Percentiles rank a stretch among this genome's conserved stretches.
Conservation (phyloP, 2,329 filamentous ascomycete species). For the Arthrobotrys conoides region DNA sequence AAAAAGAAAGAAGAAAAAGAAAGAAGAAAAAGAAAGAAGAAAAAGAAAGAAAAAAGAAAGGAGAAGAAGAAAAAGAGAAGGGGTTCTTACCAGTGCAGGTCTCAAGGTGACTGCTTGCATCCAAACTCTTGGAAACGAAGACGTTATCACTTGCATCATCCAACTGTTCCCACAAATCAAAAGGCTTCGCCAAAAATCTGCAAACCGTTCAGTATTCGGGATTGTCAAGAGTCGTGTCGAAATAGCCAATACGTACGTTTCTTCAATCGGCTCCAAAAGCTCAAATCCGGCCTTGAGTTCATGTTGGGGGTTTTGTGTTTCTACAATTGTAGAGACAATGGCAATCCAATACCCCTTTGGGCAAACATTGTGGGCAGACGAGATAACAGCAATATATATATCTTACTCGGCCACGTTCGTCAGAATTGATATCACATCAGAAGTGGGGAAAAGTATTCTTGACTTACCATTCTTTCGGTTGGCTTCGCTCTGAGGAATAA, state of each 20-base stretch:
- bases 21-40: no score
- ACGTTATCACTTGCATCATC: constrained; percentile 88
- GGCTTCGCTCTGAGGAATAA: constrained; percentile 97
- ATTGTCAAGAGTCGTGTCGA: neutral
- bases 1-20: no score
- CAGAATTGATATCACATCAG: constrained; percentile 39
- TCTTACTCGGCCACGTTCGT: constrained; percentile 71
- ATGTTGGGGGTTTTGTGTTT: constrained; percentile 92
- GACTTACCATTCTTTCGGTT: constrained; percentile 90
- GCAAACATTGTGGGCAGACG: constrained; percentile 96
- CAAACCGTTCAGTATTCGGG: constrained; percentile 1
- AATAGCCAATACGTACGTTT: constrained; percentile 74
- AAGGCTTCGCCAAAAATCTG: constrained; percentile 70
- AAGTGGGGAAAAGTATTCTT: neutral
- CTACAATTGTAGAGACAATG: constrained; percentile 97
- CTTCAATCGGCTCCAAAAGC: constrained; percentile 91
- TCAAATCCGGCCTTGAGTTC: constrained; percentile 94
- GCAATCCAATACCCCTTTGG: constrained; percentile 99
- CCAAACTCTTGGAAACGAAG: constrained; percentile 98
- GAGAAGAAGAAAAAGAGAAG: no score
- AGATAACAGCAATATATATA: constrained; percentile 97
- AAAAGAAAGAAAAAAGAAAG: no score
- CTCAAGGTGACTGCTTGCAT: constrained; percentile 98
- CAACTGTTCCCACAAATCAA: constrained; percentile 93
- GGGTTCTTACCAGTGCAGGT: constrained; percentile 76